Evolutionary conservation across 2,329 filamentous ascomycete genomes (phyloP).

Genomic region (Annulohypoxylon truncatum): DNA sequence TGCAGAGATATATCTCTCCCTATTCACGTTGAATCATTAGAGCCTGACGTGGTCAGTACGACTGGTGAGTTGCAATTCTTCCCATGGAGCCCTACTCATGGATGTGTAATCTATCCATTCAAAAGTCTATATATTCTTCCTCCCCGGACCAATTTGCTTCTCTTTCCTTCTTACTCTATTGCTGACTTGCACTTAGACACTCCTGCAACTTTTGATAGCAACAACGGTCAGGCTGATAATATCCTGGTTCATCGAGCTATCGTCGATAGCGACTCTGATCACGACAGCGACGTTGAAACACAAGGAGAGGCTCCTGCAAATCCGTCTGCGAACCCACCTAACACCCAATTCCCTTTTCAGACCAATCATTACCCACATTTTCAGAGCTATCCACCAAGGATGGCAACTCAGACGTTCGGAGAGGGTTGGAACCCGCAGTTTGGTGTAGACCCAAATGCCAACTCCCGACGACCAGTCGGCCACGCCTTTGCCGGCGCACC

Average conservation of each 20-base stretch:
- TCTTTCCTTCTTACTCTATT: not conserved
- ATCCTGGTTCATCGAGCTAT: not conserved
- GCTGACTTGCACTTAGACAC: not conserved
- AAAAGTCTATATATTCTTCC: not conserved
- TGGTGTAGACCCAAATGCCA: conserved; percentile 37
- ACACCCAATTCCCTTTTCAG: not conserved
- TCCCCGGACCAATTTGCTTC: not conserved
- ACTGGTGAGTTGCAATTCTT: conserved; percentile 14
- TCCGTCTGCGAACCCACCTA: not conserved
- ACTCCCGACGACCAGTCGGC: not conserved
- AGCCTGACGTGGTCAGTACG: not conserved
- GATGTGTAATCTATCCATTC: not conserved
- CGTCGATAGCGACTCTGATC: not conserved
- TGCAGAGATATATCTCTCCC: conserved; percentile 26
- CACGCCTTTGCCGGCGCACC: not conserved
- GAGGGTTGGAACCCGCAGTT: conserved; percentile 45
- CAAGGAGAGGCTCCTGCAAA: not conserved
- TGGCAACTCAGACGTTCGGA: conserved; percentile 31
- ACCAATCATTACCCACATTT: not conserved
- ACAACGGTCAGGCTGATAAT: not conserved
- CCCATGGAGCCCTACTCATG: not conserved
- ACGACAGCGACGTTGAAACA: not conserved
- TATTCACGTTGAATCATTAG: conserved; percentile 8
- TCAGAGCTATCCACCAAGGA: conserved; percentile 13
- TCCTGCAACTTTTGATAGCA: not conserved